These are phyloP conservation scores for Dictyostelium firmibasis DNA, from an alignment of 78 protist species.

Conservation along the genomic window DNA sequence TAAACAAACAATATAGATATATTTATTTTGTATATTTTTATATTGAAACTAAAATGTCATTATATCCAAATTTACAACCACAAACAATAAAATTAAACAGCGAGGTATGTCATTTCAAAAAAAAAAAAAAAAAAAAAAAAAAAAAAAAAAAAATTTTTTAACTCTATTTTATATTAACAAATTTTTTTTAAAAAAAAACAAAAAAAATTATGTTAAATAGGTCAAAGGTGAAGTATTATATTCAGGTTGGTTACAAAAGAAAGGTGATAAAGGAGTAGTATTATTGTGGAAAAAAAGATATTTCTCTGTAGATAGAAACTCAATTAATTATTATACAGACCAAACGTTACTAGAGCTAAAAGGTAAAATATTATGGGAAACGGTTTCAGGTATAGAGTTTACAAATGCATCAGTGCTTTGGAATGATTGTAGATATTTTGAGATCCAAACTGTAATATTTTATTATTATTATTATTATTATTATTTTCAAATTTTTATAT, in stretches of 20 bases:
- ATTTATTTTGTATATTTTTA: neutral
- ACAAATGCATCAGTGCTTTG: neutral
- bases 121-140: neutral
- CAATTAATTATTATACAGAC: conserved; percentile 40
- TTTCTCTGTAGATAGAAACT: conserved; percentile 29
- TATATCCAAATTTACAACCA: neutral
- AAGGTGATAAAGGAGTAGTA: conserved; percentile 62
- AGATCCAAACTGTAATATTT: conserved; percentile 56
- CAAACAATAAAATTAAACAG: neutral
- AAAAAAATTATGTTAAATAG: neutral
- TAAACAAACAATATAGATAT: neutral
- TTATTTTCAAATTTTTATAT: no score
- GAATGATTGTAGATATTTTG: conserved; percentile 60
- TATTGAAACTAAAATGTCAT: neutral
- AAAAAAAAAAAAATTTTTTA: neutral
- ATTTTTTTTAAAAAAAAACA: neutral
- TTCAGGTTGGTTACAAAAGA: conserved; percentile 51
- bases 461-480: neutral
- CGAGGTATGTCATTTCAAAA: neutral
- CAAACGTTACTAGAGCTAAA: neutral
- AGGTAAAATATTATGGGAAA: conserved; percentile 32
- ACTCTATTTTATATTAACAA: neutral
- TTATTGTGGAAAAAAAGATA: conserved; percentile 59
- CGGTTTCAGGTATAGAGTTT: neutral
- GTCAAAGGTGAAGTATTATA: neutral